A percentile compares a stretch with the other conserved stretches of the same genome.
Evolutionary conservation across 148 eudicot genomes (phyloP).

Genomic region (Persicaria maculosa): DNA sequence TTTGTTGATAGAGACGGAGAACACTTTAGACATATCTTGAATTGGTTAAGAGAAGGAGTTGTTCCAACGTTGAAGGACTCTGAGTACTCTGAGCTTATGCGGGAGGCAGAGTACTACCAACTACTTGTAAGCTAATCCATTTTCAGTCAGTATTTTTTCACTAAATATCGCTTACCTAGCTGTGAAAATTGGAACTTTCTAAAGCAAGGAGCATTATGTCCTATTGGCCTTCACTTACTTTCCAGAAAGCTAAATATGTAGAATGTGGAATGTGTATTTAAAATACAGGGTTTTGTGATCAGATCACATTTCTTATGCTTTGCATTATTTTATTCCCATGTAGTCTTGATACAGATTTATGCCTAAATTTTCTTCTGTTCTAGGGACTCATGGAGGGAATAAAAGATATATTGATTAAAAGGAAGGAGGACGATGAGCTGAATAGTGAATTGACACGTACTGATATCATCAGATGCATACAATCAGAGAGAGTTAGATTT

Average conservation of each 20-base stretch:
- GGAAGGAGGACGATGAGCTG: conserved; percentile 58
- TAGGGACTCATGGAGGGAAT: conserved; percentile 75
- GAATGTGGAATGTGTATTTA: not conserved
- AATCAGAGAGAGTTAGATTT: conserved; percentile 74
- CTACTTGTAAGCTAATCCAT: conserved; percentile 53
- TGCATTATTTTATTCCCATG: not conserved
- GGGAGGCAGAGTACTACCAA: conserved; percentile 91
- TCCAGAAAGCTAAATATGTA: not conserved
- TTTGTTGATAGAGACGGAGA: conserved; percentile 92
- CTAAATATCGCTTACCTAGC: not conserved
- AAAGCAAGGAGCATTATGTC: not conserved
- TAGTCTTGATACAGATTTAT: not conserved
- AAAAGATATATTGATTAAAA: conserved; percentile 45
- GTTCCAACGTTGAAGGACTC: conserved; percentile 58
- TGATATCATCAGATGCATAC: conserved; percentile 89
- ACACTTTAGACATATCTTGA: conserved; percentile 84
- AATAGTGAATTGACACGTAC: conserved; percentile 69
- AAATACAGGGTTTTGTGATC: not conserved
- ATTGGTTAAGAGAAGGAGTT: conserved; percentile 93
- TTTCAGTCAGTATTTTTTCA: conserved; percentile 4
- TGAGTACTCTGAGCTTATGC: conserved; percentile 67
- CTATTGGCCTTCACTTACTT: conserved; percentile 2
- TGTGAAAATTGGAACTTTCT: not conserved
- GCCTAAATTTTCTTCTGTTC: conserved; percentile 13
- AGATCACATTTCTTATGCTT: not conserved